Conservation (phyloP, 169 alveolate species). For the Eimeria praecox region DNA sequence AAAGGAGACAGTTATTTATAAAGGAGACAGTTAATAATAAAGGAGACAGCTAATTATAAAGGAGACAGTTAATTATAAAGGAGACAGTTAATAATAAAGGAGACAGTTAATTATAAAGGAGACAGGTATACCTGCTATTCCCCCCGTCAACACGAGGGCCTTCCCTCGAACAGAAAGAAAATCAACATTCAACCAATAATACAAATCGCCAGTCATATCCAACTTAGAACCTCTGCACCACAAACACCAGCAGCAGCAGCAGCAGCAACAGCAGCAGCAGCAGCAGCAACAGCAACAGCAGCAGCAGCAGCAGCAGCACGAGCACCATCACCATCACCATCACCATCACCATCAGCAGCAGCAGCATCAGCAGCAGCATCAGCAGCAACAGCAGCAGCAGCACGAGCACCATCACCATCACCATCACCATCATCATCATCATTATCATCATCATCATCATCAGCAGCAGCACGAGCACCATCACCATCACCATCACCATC, state of each 20-base stretch:
- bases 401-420: neutral
- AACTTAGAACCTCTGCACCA: conserved; percentile 52
- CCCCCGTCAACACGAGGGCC: conserved; percentile 53
- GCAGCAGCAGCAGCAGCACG: neutral
- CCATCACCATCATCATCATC: neutral
- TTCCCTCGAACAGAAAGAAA: conserved; percentile 57
- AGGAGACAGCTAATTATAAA: too few relatives aligned
- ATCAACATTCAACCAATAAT: conserved; percentile 69
- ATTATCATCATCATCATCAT: neutral
- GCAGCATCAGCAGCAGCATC: neutral
- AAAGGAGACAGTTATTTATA: too few relatives aligned
- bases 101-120: too few relatives aligned
- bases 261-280: conserved; percentile 22
- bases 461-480: neutral
- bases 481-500: neutral
- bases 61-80: too few relatives aligned
- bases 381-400: neutral
- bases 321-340: neutral
- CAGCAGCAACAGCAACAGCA: neutral
- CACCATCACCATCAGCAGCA: neutral
- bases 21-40: too few relatives aligned
- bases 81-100: too few relatives aligned
- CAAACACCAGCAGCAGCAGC: neutral
- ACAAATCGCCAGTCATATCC: conserved; percentile 66
- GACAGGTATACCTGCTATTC: conserved; percentile 3